Evolutionary conservation across 2,329 filamentous ascomycete species (phyloP), one percentile per base, ranked within the genome.

Genomic region (Alternaria solani): DNA sequence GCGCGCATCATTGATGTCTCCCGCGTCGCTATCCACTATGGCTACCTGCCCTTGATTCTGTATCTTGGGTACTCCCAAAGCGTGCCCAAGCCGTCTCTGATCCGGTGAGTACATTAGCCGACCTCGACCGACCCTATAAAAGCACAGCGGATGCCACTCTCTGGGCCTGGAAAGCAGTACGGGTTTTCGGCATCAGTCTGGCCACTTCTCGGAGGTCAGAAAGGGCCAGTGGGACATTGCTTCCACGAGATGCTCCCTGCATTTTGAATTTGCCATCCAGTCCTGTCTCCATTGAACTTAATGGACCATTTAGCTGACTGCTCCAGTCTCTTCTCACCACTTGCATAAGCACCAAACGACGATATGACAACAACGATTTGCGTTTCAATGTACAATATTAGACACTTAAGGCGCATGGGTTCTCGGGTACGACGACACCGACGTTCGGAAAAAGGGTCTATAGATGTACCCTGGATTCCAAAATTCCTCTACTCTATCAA

Each of bases 1-100:
- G 90, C 92, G 76, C 94, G 94, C 86, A 87, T 98, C 83, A 95
- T 99, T 80, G 95, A 98, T 81, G 84, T 97, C 79, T 95, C 93
- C 64, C 89, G 94, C 75, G 90, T 97, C 74, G 93, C 92, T 61
- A 91, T 99, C 77, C 95, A 99, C 84, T 99, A 98, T 85, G 95
- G 95, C 80, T 99, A 98, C 82, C 88, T 99, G 60, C 95, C 95
- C 73, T 82, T 99, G 81, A 96, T 99, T 79, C 87, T 99, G 80
- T 99, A 98, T 81, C 90, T 99, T 74, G 95, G 94, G 72, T 98
- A 97, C 84, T 96, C 94, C 56, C 91, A 92, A 80, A 98, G 94
- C 85, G 91, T 94, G 80, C 95, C 95, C 41, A 89, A 91, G 78
- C 95, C 95, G 56, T 90, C 92, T 46, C 79, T 92, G 71, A 90